Conservation (phyloP, 805 yeast genomes). For the Hanseniaspora mollemarum region DNA sequence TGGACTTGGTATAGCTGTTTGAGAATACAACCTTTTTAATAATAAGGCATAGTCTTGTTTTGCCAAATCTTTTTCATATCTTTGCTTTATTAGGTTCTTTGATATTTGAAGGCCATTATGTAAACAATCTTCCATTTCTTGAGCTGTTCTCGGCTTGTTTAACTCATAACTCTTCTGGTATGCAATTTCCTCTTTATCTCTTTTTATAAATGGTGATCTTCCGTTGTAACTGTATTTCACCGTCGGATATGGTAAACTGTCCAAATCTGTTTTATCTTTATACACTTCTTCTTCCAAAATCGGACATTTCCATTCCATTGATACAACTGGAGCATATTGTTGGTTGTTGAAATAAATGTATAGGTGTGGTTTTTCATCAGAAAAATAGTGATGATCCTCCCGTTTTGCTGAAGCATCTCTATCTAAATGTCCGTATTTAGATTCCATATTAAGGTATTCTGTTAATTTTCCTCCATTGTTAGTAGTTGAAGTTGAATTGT, state of each 20-base stretch:
- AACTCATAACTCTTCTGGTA: conserved; percentile 12
- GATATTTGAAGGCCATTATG: conserved; percentile 26
- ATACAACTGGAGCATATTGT: conserved; percentile 65
- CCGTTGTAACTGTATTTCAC: conserved; percentile 39
- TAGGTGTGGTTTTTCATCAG: conserved; percentile 47
- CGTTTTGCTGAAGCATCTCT: conserved; percentile 76
- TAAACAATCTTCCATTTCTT: background rate
- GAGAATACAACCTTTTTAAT: conserved; percentile 27
- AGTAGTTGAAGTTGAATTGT: background rate
- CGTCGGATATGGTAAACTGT: conserved; percentile 27
- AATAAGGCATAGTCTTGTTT: conserved; percentile 27
- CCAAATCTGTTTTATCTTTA: conserved; percentile 5
- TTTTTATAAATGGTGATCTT: conserved; percentile 70
- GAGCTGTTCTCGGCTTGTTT: background rate
- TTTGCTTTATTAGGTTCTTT: conserved; percentile 25
- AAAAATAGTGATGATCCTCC: conserved; percentile 75
- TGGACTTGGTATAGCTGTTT: conserved; percentile 23
- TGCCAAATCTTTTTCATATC: conserved; percentile 26
- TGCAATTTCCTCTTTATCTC: conserved; percentile 23
- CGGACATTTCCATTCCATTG: conserved; percentile 61
- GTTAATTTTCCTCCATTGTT: conserved; percentile 33
- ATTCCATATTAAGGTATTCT: conserved; percentile 69
- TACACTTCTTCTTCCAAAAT: background rate
- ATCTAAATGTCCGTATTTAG: conserved; percentile 74
- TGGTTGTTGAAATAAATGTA: conserved; percentile 73